Conservation (phyloP, 2,329 filamentous ascomycete genomes). For the Cercospora nicotianae region DNA sequence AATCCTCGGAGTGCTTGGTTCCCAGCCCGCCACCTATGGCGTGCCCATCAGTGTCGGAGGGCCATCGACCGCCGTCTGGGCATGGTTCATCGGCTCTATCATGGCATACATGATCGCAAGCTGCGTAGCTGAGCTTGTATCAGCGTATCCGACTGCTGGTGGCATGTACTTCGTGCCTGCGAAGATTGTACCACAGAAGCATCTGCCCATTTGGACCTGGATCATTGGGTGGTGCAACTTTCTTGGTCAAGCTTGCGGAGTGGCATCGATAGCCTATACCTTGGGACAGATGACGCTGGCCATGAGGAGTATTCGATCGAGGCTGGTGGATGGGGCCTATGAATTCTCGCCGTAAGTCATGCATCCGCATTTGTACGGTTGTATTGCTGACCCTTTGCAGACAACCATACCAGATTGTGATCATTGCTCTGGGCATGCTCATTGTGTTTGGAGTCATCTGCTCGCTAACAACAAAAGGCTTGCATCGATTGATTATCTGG, state of each 20-base stretch:
- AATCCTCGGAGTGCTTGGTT: conserved; percentile 64
- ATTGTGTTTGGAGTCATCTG: conserved; percentile 60
- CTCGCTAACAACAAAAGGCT: conserved; percentile 60
- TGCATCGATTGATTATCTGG: conserved; percentile 63
- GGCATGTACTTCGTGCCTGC: conserved; percentile 70
- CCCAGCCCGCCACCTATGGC: conserved; percentile 63
- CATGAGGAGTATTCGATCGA: conserved; percentile 61
- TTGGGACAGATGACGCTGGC: conserved; percentile 66
- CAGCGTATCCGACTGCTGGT: conserved; percentile 65
- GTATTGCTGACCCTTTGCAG: conserved; percentile 41
- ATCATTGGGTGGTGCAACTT: conserved; percentile 65
- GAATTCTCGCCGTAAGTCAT: conserved; percentile 57
- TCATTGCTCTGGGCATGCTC: conserved; percentile 58
- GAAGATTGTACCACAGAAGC: conserved; percentile 59
- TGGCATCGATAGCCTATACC: conserved; percentile 63
- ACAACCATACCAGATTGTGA: conserved; percentile 58
- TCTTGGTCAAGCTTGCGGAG: conserved; percentile 63
- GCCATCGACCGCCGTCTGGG: conserved; percentile 65
- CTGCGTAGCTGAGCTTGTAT: conserved; percentile 66
- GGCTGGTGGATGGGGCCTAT: conserved; percentile 52
- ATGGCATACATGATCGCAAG: conserved; percentile 66
- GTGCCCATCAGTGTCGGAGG: conserved; percentile 60
- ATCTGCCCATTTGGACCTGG: conserved; percentile 65
- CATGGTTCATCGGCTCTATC: conserved; percentile 63
- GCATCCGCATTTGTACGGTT: not conserved